phyloP scores from a whole-genome alignment of 202 grass and related monocot species.

The Bolboschoenoplectus hybrid region DNA sequence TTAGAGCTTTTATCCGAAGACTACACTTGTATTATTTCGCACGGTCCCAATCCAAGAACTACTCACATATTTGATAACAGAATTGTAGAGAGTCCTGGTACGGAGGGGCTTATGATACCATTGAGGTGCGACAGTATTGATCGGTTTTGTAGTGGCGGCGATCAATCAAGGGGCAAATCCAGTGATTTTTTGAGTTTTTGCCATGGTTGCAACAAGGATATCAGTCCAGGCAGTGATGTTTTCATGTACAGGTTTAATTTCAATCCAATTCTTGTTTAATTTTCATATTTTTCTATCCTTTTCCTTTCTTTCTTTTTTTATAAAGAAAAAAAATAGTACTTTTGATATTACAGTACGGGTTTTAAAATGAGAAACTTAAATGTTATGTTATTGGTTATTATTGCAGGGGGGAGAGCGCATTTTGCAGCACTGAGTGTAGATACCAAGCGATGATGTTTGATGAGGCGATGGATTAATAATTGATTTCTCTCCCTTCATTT shows the following conservation, averaged over 20 bases:
- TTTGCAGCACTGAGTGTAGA: conserved; percentile 67
- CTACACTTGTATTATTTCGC: conserved; percentile 69
- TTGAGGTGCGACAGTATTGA: conserved; percentile 31
- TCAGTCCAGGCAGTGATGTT: conserved; percentile 55
- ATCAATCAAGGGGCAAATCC: not conserved
- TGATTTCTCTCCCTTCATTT: conserved; percentile 10
- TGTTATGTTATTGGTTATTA: conserved; percentile 29
- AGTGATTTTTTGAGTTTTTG: conserved; percentile 57
- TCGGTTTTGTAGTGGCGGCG: not conserved
- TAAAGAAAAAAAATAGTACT: not conserved
- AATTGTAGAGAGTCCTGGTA: conserved; percentile 45
- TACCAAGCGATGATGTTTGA: conserved; percentile 60
- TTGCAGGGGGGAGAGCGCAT: conserved; percentile 66
- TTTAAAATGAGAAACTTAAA: conserved; percentile 9
- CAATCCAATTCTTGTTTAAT: conserved; percentile 17
- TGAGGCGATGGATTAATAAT: conserved; percentile 24
- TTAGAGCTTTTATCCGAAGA: conserved; percentile 64
- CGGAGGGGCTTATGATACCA: conserved; percentile 20
- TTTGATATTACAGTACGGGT: not conserved
- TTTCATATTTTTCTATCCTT: conserved; percentile 16
- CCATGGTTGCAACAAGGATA: conserved; percentile 63
- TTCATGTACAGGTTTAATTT: conserved; percentile 64
- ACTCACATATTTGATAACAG: conserved; percentile 68
- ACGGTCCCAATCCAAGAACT: conserved; percentile 55
- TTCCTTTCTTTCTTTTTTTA: not conserved